Evolutionary conservation across 192 early-diverging fungal species (phyloP).

Genomic region (Coemansia biformis): DNA sequence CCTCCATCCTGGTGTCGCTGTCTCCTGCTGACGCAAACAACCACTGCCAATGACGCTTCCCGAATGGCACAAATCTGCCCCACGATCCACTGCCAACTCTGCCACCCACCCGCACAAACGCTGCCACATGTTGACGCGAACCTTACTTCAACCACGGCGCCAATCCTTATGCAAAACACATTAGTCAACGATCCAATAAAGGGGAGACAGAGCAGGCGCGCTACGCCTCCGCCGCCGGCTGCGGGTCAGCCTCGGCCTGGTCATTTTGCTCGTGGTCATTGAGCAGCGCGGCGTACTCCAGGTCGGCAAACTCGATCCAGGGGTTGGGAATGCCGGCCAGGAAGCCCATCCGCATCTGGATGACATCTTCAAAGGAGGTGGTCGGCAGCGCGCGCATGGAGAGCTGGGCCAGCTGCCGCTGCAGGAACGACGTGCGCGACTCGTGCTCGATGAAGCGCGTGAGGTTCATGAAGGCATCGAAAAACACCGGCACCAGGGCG

Average conservation of each 20-base stretch:
- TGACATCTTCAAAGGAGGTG: conserved; percentile 36
- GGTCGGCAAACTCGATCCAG: conserved; percentile 52
- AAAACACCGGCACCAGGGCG: conserved; percentile 34
- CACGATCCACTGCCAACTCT: too few species aligned
- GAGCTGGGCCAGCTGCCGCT: conserved; percentile 46
- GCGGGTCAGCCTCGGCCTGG: background rate
- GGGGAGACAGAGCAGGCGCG: too few species aligned
- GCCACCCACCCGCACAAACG: too few species aligned
- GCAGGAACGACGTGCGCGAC: conserved; percentile 40
- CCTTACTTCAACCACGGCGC: too few species aligned
- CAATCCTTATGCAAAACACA: too few species aligned
- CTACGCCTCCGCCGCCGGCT: background rate
- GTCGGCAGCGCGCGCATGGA: conserved; percentile 43
- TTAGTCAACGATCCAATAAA: too few species aligned
- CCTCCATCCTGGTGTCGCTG: too few species aligned
- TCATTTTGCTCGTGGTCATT: conserved; percentile 38
- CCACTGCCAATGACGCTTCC: too few species aligned
- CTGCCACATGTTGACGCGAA: too few species aligned
- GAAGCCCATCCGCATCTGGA: conserved; percentile 45
- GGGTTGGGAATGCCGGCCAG: conserved; percentile 42
- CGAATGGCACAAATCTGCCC: too few species aligned
- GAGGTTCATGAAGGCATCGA: conserved; percentile 52
- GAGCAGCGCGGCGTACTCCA: conserved; percentile 48
- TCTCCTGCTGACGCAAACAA: too few species aligned
- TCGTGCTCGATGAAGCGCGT: conserved; percentile 50